Evolutionary conservation across 139 green algal species (phyloP), one percentile per base, ranked within the genome.

Genomic region (Micractinium conductrix): DNA sequence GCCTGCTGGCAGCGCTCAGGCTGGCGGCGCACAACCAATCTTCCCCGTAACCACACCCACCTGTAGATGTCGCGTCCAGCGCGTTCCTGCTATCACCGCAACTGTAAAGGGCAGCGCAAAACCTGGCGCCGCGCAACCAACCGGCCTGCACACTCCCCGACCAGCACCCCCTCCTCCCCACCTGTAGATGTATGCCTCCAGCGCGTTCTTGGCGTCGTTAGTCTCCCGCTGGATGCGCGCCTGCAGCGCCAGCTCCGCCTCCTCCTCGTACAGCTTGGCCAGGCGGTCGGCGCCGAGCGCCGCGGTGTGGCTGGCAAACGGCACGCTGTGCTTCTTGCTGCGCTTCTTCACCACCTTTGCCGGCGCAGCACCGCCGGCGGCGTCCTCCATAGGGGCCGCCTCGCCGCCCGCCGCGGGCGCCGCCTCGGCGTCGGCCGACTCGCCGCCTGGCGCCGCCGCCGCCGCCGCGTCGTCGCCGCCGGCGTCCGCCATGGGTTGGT

Each of bases 121-220:
- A n/a, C n/a, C n/a, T n/a, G n/a, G n/a, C n/a, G n/a, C n/a, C n/a
- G n/a, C n/a, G n/a, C n/a, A n/a, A n/a, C n/a, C n/a, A n/a, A n/a
- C n/a, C n/a, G n/a, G n/a, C n/a, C n/a, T n/a, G n/a, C n/a, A n/a
- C n/a, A n/a, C n/a, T n/a, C n/a, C n/a, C n/a, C n/a, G n/a, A n/a
- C n/a, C n/a, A n/a, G n/a, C n/a, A n/a, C n/a, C n/a, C n/a, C n/a
- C n/a, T n/a, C n/a, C n/a, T n/a, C n/a, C n/a, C n/a, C n/a, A n/a
- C n/a, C n/a, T 82, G 84, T 98, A 98, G 58, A 99, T 91, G 89
- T 99, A 99, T 16, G 81, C 89, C 93, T 99, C 97, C 63, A 99
- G 79, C 22, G 91, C 95, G 87, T 99, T 99, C 93, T 98, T 99
- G 62, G 86, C 86, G 85, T 98, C 96, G 67, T 96, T 96, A 43